Conservation (phyloP, 1,284 basidiomycete species). For the Ceratobasidium sp. region DNA sequence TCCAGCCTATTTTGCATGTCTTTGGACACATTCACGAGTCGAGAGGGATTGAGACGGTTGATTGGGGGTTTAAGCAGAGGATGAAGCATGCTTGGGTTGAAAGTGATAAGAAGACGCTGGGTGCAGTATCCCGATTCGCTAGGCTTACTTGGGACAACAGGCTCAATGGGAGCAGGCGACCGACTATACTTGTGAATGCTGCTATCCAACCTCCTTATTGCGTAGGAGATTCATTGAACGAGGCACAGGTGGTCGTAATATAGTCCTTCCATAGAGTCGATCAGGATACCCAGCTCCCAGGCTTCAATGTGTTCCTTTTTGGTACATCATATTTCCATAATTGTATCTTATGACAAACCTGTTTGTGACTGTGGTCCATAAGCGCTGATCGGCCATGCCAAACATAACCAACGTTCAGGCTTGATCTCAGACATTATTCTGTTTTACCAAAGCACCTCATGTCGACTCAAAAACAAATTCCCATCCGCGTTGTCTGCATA, state of each 20-base stretch:
- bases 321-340: too few species aligned
- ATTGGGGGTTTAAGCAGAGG: conserved; percentile 56
- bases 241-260: not conserved
- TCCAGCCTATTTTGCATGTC: conserved; percentile 60
- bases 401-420: too few species aligned
- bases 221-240: not conserved
- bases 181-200: conserved; percentile 13
- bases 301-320: too few species aligned
- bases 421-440: too few species aligned
- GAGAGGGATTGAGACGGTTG: conserved; percentile 56
- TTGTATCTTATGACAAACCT: too few species aligned
- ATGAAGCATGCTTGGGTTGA: not conserved
- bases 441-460: not conserved
- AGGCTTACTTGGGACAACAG: not conserved
- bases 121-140: not conserved
- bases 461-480: not conserved
- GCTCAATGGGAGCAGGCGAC: not conserved
- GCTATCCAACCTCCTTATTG: not conserved
- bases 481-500: conserved; percentile 62
- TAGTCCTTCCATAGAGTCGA: not conserved
- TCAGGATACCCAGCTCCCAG: too few species aligned
- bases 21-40: conserved; percentile 64
- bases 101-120: not conserved
- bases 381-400: too few species aligned
- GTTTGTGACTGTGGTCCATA: too few species aligned